Evolutionary conservation across 2,329 filamentous ascomycete species (phyloP).

Genomic region (Sclerotinia sclerotiorum): DNA sequence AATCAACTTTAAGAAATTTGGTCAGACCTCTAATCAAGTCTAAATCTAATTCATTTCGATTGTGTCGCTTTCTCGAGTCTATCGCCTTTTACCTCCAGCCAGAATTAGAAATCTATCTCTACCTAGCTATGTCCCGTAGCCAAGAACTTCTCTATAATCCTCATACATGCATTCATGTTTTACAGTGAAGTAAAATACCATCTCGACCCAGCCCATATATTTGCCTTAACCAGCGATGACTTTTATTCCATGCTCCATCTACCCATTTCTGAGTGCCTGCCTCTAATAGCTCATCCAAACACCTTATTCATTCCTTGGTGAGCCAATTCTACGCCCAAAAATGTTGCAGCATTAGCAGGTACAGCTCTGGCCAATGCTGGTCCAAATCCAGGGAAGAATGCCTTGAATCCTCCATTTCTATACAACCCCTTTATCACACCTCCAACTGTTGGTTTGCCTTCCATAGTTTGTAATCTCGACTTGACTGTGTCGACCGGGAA

Average conservation of each 20-base stretch:
- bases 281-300: slow-evolving; percentile 50
- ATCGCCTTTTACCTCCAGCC: slow-evolving; percentile 1
- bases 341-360: slow-evolving; percentile 94
- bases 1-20: too few relatives aligned
- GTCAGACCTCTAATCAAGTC: neutral
- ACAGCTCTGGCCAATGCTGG: slow-evolving; percentile 90
- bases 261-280: neutral
- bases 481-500: slow-evolving; percentile 98
- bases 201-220: neutral
- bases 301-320: slow-evolving; percentile 79
- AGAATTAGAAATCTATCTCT: slow-evolving; percentile 4
- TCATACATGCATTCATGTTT: neutral
- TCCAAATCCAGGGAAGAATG: slow-evolving; percentile 96
- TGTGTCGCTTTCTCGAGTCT: slow-evolving; percentile 1
- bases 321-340: slow-evolving; percentile 80
- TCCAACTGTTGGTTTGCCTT: slow-evolving; percentile 77
- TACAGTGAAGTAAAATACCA: neutral
- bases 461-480: slow-evolving; percentile 85
- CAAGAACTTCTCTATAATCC: neutral
- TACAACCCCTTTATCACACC: slow-evolving; percentile 83
- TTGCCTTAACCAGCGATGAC: neutral
- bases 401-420: slow-evolving; percentile 75
- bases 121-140: neutral
- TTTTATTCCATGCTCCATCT: neutral
- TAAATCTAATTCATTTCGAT: neutral